phyloP scores from a whole-genome alignment of 192 early-diverging fungal species.

The Backusella mclennaniae region DNA sequence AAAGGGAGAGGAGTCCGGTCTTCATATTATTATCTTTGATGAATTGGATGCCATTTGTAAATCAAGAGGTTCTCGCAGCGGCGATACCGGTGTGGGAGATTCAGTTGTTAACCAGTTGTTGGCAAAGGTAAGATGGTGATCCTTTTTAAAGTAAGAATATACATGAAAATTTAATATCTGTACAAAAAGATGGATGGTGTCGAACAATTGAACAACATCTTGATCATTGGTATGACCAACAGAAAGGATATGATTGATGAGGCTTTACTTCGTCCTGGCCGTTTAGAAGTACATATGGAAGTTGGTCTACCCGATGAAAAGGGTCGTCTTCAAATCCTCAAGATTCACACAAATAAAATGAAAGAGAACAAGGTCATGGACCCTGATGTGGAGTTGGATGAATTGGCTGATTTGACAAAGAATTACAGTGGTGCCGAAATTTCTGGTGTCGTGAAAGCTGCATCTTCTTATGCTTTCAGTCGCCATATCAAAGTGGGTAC shows the following conservation, averaged over 20 bases:
- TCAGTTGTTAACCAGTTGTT: constrained; percentile 97
- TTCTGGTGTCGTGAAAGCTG: constrained; percentile 87
- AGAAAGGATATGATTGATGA: constrained; percentile 98
- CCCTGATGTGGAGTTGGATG: constrained; percentile 75
- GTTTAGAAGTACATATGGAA: constrained; percentile 97
- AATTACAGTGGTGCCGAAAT: constrained; percentile 99
- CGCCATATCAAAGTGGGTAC: constrained; percentile 92
- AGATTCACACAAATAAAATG: constrained; percentile 92
- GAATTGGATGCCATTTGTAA: constrained; percentile 99
- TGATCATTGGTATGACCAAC: constrained; percentile 99
- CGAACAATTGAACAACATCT: constrained; percentile 96
- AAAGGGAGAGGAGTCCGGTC: constrained; percentile 82
- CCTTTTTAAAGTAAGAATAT: background rate
- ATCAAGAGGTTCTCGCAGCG: constrained; percentile 90
- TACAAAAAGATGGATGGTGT: constrained; percentile 90
- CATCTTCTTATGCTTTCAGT: constrained; percentile 94
- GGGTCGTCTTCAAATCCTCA: constrained; percentile 92
- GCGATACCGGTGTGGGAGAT: constrained; percentile 94
- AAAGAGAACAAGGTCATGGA: constrained; percentile 76
- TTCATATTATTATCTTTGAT: constrained; percentile 99
- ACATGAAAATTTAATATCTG: background rate
- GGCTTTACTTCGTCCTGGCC: constrained; percentile 91
- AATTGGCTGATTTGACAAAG: constrained; percentile 87
- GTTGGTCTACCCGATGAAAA: constrained; percentile 90
- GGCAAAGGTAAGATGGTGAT: constrained; percentile 61